Conservation (phyloP, 345 rosid species). For the Citropsis articulata region DNA sequence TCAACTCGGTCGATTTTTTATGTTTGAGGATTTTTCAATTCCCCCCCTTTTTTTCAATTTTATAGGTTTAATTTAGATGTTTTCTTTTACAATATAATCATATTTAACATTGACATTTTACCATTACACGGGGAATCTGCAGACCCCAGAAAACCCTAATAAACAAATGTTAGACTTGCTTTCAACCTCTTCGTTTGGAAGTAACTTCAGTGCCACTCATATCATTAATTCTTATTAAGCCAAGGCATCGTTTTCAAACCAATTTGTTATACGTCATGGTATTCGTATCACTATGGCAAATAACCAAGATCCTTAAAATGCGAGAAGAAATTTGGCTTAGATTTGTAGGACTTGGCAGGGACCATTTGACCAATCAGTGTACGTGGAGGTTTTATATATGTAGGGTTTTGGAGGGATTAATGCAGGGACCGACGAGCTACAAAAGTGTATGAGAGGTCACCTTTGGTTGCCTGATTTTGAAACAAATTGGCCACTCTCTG, state of each 20-base stretch:
- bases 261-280: not conserved
- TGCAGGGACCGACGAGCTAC: constrained; percentile 21
- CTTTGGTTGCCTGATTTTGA: constrained; percentile 18
- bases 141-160: not conserved
- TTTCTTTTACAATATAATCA: not conserved
- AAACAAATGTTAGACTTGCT: constrained; percentile 6
- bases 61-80: not conserved
- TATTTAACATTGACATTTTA: not conserved
- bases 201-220: constrained; percentile 14
- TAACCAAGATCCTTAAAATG: not conserved
- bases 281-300: no score
- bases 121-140: not conserved
- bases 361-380: not conserved
- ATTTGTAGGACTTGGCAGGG: constrained; percentile 12
- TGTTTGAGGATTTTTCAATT: no score
- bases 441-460: constrained; percentile 11
- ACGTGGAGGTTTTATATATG: not conserved
- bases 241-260: not conserved
- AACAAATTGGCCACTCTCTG: constrained; percentile 7
- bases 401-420: constrained; percentile 13
- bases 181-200: constrained; percentile 12
- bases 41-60: no score
- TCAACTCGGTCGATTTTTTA: not conserved
- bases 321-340: not conserved
- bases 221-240: not conserved